Percentiles rank a stretch among this genome's conserved stretches.
Conservation (phyloP, 768 basidiomycete species). For the Rhodotorula toruloides region DNA sequence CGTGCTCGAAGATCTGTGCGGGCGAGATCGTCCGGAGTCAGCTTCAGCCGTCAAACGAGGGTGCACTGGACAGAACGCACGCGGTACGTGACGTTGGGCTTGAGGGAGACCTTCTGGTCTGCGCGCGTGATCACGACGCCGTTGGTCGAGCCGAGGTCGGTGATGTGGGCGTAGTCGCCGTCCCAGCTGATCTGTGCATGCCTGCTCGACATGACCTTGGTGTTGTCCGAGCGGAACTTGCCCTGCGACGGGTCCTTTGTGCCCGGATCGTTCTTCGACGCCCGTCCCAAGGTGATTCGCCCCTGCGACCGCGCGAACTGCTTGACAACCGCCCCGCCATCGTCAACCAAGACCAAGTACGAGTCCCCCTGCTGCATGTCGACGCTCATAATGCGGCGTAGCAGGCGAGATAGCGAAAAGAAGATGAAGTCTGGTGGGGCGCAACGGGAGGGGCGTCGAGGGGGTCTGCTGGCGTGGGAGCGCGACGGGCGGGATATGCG, state of each 20-base stretch:
- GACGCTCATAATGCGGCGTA: not conserved
- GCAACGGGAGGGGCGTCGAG: too few species aligned
- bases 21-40: not conserved
- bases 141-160: slow-evolving; percentile 20
- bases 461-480: too few species aligned
- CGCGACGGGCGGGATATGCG: too few species aligned
- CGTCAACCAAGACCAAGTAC: too few species aligned
- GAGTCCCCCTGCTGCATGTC: too few species aligned
- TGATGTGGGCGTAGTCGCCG: not conserved
- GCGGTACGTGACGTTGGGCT: not conserved
- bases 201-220: slow-evolving; percentile 24
- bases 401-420: not conserved
- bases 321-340: not conserved
- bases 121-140: not conserved
- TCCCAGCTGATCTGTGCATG: slow-evolving; percentile 12
- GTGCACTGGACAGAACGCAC: not conserved
- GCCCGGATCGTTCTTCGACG: not conserved
- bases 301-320: not conserved
- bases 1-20: slow-evolving; percentile 1
- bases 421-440: slow-evolving; percentile 5
- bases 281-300: slow-evolving; percentile 6
- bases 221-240: slow-evolving; percentile 11
- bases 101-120: not conserved
- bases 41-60: too few species aligned
- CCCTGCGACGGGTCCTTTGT: slow-evolving; percentile 1